Evolutionary conservation across 805 yeast species (phyloP), one percentile per base, ranked within the genome.

Genomic region (Lipomyces mesembrius): DNA sequence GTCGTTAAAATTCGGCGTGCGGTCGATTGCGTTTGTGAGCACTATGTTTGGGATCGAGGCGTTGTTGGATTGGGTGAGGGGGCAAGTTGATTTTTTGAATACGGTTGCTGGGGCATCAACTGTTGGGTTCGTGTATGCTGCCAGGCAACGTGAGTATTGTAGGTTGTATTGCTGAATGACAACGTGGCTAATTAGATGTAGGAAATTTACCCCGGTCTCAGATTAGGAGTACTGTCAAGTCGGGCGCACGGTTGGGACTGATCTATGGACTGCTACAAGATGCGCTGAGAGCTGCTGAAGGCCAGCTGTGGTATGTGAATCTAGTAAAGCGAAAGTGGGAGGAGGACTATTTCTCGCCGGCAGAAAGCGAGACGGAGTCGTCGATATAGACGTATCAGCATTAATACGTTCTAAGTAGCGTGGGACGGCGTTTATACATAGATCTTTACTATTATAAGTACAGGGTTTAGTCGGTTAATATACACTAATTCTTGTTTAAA

Each of bases 241-340:
- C 83, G 61, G 94, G 92, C 11, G 79, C 85, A 3, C 74, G 80
- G 4, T 77, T 89, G 67, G 96, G 96, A 0, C 69, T 86, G 2
- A 74, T 79, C 2, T 79, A 85, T 57, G 97, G 97, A 0, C 71
- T 88, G 25, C 77, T 84, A 0, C 92, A 92, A 75, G 97, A 91
- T 76, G 76, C 81, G 3, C 75, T 89, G 72, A 82, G 88, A 39
- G 84, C 81, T 71, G 65, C 78, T 1, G 80, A 89, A 71, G 91
- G 91, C 6, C 77, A 82, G 56, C 82, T 88, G 8, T 90, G 95
- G 94, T 89, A 89, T 71, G 52, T n/a, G 35, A 59, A 64, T 35
- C 39, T 17, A 25, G 22, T 61, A 5, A 37, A 57, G 25, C 20
- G 46, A 43, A 14, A 27, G 14, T 49, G 17, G 3, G 32, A 9